A percentile compares a stretch with the other conserved stretches of the same genome.
These are phyloP conservation scores for Aphanomyces invadans DNA, from an alignment of 352 stramenopile genomes.

Conservation along the genomic window DNA sequence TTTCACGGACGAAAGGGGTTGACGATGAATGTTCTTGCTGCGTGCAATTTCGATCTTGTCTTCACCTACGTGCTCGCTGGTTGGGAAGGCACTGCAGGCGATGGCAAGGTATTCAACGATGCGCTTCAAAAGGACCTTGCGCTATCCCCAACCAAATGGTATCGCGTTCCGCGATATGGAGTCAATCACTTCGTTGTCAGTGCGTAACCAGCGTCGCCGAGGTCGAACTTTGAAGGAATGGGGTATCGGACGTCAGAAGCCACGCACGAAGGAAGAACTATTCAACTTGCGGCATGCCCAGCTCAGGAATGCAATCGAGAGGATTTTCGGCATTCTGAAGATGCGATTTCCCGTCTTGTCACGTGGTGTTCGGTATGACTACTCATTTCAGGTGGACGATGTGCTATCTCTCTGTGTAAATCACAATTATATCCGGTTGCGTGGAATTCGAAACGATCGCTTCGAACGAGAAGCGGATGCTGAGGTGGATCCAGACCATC, in stretches of 20 bases:
- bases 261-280: slow-evolving; percentile 21
- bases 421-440: slow-evolving; percentile 1
- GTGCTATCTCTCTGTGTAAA: not conserved
- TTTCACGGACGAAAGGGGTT: not conserved
- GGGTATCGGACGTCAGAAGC: not conserved
- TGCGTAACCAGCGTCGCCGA: not conserved
- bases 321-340: slow-evolving; percentile 23
- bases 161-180: not conserved
- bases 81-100: not conserved
- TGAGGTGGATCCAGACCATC: not conserved
- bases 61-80: not conserved
- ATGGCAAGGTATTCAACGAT: not conserved
- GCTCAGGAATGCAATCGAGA: slow-evolving; percentile 19
- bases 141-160: not conserved
- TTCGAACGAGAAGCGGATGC: not conserved
- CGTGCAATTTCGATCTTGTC: not conserved
- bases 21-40: not conserved
- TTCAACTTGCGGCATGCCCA: slow-evolving; percentile 25
- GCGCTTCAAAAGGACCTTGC: not conserved
- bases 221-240: slow-evolving; percentile 28
- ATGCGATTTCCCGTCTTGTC: not conserved
- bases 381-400: not conserved
- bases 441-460: not conserved
- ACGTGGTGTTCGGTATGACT: not conserved
- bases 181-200: not conserved